Percentiles rank a stretch among this genome's conserved stretches.
These are phyloP conservation scores for Toxoplasma gondii DNA, from an alignment of 169 alveolate genomes.

Conservation along the genomic window DNA sequence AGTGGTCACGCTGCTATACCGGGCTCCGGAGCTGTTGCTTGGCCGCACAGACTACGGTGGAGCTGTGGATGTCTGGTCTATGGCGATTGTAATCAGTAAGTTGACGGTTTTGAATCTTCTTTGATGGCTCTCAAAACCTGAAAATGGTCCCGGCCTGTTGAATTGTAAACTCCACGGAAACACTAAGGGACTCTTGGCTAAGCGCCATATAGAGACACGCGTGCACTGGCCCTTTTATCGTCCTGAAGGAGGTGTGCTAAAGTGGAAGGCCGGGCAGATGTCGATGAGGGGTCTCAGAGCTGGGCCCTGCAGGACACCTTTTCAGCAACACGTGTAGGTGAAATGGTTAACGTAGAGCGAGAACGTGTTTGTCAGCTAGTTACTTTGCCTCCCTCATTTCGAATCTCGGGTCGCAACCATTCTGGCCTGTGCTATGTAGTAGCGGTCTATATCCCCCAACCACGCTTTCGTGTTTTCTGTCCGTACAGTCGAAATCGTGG, in stretches of 20 bases:
- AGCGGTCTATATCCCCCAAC: too few relatives aligned
- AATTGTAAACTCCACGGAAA: background rate
- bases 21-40: constrained; percentile 99
- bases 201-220: background rate
- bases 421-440: too few relatives aligned
- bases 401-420: too few relatives aligned
- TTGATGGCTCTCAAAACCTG: background rate
- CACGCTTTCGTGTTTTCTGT: background rate
- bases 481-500: background rate
- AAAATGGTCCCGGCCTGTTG: too few relatives aligned
- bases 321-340: too few relatives aligned
- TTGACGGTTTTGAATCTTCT: background rate
- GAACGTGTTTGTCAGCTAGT: too few relatives aligned
- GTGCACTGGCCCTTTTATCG: background rate
- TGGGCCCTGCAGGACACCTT: too few relatives aligned
- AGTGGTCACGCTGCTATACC: constrained; percentile 78
- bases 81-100: constrained; percentile 97
- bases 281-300: too few relatives aligned
- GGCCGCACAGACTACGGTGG: constrained; percentile 97
- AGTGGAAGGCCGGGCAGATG: background rate
- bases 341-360: too few relatives aligned
- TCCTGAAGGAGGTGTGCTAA: background rate
- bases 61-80: constrained; percentile 97
- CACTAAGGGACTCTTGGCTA: too few relatives aligned
- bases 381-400: too few relatives aligned